Conservation (phyloP, 306 rosid genomes). For the Quercus rubra region DNA sequence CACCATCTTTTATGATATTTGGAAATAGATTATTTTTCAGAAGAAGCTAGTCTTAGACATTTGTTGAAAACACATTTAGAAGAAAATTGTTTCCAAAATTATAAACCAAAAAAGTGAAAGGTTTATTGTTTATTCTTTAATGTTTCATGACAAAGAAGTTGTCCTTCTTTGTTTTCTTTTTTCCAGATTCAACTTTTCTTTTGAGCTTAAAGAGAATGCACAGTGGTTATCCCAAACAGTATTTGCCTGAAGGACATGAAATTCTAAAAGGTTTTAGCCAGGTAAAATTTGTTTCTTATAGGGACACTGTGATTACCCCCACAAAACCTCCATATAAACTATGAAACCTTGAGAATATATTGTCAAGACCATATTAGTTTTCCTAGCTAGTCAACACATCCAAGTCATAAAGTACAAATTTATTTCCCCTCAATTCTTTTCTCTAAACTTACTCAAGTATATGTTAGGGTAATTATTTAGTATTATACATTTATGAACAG, state of each 20-base stretch:
- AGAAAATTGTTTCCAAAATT: too few species aligned
- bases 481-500: neutral
- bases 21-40: too few species aligned
- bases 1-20: too few species aligned
- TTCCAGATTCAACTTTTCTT: neutral
- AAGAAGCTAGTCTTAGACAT: too few species aligned
- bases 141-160: neutral
- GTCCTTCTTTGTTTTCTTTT: neutral
- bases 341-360: neutral
- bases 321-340: neutral
- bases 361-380: neutral
- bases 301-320: neutral
- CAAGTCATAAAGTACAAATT: neutral
- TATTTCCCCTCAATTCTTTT: neutral
- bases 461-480: neutral
- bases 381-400: neutral
- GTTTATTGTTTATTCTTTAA: neutral
- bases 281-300: neutral
- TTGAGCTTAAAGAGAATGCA: neutral
- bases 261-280: neutral
- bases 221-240: neutral
- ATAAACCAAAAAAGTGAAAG: neutral
- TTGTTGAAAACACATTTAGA: too few species aligned
- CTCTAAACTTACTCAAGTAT: neutral
- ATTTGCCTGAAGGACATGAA: neutral